These are phyloP conservation scores for Tubosaeta sp. DNA, from an alignment of 768 basidiomycete species.

Conservation along the genomic window DNA sequence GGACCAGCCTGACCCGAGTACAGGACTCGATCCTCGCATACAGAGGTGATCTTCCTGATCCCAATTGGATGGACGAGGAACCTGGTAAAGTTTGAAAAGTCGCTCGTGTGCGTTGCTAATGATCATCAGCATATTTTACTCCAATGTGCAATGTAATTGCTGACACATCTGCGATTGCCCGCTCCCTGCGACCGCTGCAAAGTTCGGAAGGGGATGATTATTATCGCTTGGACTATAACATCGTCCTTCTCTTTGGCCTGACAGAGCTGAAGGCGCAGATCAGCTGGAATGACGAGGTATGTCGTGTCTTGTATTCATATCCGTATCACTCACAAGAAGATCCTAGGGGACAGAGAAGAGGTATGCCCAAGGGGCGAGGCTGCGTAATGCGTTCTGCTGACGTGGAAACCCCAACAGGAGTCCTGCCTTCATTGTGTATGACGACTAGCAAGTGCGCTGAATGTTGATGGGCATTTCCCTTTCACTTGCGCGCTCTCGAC, in stretches of 20 bases:
- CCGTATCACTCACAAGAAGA: background rate
- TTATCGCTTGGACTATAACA: background rate
- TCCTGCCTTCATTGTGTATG: slow-evolving; percentile 2
- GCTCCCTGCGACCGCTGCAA: background rate
- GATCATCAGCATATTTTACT: background rate
- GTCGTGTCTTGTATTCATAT: background rate
- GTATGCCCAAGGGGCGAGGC: background rate
- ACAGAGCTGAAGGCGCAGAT: slow-evolving; percentile 46
- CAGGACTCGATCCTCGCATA: slow-evolving; percentile 14
- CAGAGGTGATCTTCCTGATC: slow-evolving; percentile 5
- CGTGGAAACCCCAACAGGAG: background rate
- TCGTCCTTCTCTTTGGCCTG: slow-evolving; percentile 36
- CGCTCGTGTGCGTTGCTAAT: background rate
- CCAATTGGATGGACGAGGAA: slow-evolving; percentile 1
- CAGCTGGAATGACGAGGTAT: slow-evolving; percentile 34
- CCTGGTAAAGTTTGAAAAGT: background rate
- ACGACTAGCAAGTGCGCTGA: background rate
- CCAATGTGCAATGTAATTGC: slow-evolving; percentile 11
- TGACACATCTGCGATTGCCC: slow-evolving; percentile 6
- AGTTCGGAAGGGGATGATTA: background rate
- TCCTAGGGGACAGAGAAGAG: background rate
- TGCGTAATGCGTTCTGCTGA: background rate
- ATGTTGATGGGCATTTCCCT: too few species aligned
- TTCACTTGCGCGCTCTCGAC: background rate
- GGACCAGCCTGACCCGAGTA: background rate